Evolutionary conservation across 176 grass and related monocot species (phyloP), one percentile per base, ranked within the genome.

Genomic region (Saccharum officinarum): DNA sequence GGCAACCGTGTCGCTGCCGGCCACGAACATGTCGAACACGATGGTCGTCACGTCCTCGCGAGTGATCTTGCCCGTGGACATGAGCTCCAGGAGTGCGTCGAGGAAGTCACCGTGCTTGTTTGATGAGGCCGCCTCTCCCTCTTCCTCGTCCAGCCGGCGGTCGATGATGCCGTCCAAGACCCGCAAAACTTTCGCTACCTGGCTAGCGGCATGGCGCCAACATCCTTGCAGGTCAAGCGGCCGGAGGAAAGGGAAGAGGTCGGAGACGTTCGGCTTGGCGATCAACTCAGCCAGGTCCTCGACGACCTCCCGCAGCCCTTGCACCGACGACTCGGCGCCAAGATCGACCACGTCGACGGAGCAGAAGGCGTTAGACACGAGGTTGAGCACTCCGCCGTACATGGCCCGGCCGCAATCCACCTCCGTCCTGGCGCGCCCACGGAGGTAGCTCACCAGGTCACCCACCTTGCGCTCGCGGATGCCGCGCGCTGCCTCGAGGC

Each of bases 341-440:
- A 83, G 47, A 38, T 86, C 79, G 71, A 86, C 36, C 1, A 86
- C 67, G 80, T 92, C 79, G 60, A 61, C 49, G 31, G 90, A 92
- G 67, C 63, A 89, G 16, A 92, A 5, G 9, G 40, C 0, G 77
- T 26, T 89, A 0, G 87, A 86, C 5, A 86, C 22, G 7, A 89
- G 63, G 65, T 86, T 92, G 40, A 92, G 73, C 60, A 65, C 46
- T 20, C 81, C 40, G 2, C 39, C 37, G 76, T 82, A 84, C 38
- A 92, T 3, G 18, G 59, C 26, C 0, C 37, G 7, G 20, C 83
- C 68, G 38, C 89, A 42, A 0, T 37, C 41, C 17, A 85, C 59
- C 13, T 45, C 47, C 10, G 30, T 1, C 5, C 82, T 76, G 1
- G 30, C n/a, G 11, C 28, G 41, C 4, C 49, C 8, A 0, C 18